phyloP scores from a whole-genome alignment of 1,139 yeast species.

The Geotrichum cucujoidarum region DNA sequence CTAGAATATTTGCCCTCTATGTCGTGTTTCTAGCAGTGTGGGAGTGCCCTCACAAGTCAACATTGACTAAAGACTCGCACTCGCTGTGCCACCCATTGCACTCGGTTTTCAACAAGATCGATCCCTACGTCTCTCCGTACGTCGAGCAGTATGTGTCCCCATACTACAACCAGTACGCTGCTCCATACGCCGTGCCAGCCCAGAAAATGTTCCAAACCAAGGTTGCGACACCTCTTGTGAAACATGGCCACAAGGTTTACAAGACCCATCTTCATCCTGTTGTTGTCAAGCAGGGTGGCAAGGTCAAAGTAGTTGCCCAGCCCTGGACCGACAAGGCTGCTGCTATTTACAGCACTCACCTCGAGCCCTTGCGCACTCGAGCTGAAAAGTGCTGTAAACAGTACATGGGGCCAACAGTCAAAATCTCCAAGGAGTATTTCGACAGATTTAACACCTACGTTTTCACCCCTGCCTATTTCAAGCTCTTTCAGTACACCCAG shows the following conservation, averaged over 20 bases:
- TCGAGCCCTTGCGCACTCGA: constrained; percentile 19
- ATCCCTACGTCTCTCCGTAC: constrained; percentile 20
- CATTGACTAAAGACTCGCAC: constrained; percentile 21
- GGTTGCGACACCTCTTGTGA: constrained; percentile 5
- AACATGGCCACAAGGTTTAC: constrained; percentile 18
- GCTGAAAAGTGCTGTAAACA: constrained; percentile 16
- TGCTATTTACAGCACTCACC: constrained; percentile 18
- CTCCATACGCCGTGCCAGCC: constrained; percentile 25
- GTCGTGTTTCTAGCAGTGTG: constrained; percentile 27
- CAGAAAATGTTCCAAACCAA: neutral
- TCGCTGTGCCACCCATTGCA: constrained; percentile 27
- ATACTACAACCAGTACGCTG: constrained; percentile 14
- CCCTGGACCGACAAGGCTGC: constrained; percentile 21
- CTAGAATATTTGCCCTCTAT: constrained; percentile 28
- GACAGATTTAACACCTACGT: constrained; percentile 17
- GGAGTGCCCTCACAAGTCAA: constrained; percentile 28
- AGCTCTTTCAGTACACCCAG: constrained; percentile 10
- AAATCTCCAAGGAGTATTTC: constrained; percentile 15
- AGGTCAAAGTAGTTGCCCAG: constrained; percentile 15
- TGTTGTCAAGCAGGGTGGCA: constrained; percentile 16
- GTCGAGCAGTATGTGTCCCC: constrained; percentile 15
- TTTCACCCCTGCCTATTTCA: constrained; percentile 19
- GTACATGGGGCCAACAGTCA: constrained; percentile 20
- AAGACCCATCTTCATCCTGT: constrained; percentile 23
- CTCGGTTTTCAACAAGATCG: constrained; percentile 18